phyloP scores from a whole-genome alignment of 2,329 filamentous ascomycete genomes.

The Fusarium papillatum region DNA sequence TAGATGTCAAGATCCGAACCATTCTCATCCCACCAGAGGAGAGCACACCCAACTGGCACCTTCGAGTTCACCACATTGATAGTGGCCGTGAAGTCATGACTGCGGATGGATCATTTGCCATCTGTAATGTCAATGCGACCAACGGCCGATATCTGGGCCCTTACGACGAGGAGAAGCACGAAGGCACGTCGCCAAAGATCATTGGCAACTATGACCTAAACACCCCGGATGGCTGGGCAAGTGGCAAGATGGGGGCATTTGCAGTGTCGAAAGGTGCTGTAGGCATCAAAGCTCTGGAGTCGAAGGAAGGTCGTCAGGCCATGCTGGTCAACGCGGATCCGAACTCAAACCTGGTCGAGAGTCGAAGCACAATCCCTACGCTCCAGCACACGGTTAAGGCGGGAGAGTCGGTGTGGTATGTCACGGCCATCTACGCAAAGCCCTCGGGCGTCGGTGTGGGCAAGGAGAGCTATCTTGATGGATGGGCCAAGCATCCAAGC shows the following conservation, averaged over 20 bases:
- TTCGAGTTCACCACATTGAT: constrained; percentile 73
- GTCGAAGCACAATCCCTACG: constrained; percentile 79
- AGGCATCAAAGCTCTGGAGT: constrained; percentile 69
- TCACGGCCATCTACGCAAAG: constrained; percentile 79
- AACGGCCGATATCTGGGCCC: constrained; percentile 65
- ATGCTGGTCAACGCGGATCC: constrained; percentile 82
- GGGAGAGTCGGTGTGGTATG: constrained; percentile 74
- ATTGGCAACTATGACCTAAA: constrained; percentile 72
- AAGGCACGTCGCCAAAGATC: constrained; percentile 67
- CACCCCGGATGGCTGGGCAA: constrained; percentile 66
- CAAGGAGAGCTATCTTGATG: constrained; percentile 66
- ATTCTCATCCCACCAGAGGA: constrained; percentile 73
- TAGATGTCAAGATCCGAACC: constrained; percentile 76
- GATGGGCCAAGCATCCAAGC: constrained; percentile 71
- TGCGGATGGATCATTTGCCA: constrained; percentile 82
- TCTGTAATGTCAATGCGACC: constrained; percentile 65
- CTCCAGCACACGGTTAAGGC: constrained; percentile 72
- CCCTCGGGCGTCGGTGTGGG: constrained; percentile 68
- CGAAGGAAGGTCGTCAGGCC: constrained; percentile 64
- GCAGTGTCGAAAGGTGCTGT: constrained; percentile 69
- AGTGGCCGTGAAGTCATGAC: constrained; percentile 75
- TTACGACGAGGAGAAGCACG: constrained; percentile 59
- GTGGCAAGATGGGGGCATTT: constrained; percentile 66
- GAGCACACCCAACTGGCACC: constrained; percentile 76
- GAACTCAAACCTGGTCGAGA: constrained; percentile 83